A percentile compares a stretch with the other conserved stretches of the same genome.
phyloP scores from a whole-genome alignment of 2,329 filamentous ascomycete species.

The Myriosclerotinia curreyana region DNA sequence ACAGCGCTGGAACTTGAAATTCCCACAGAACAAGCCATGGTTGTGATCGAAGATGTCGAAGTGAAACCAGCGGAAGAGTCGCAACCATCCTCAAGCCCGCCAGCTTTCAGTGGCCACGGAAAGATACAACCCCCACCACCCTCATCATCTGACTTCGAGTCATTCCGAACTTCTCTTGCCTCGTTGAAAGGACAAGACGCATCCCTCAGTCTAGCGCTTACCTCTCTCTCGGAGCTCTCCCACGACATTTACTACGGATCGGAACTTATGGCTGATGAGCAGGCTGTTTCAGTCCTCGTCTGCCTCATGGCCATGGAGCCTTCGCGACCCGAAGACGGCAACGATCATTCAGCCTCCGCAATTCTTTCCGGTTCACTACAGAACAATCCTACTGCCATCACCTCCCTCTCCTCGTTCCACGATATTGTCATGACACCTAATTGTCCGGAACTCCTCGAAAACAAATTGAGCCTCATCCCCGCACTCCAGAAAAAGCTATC shows the following conservation, averaged over 20 bases:
- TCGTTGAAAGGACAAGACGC: slow-evolving; percentile 47
- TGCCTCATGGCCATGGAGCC: slow-evolving; percentile 48
- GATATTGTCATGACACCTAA: slow-evolving; percentile 33
- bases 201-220: slow-evolving; percentile 42
- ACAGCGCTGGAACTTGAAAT: slow-evolving; percentile 53
- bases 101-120: slow-evolving; percentile 55
- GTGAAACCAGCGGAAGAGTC: slow-evolving; percentile 40
- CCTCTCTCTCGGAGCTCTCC: slow-evolving; percentile 59
- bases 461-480: slow-evolving; percentile 29
- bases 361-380: slow-evolving; percentile 58
- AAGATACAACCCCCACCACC: slow-evolving; percentile 54
- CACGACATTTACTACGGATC: slow-evolving; percentile 70
- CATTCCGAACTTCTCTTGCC: slow-evolving; percentile 49
- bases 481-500: slow-evolving; percentile 31
- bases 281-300: slow-evolving; percentile 53
- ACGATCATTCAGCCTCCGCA: slow-evolving; percentile 49
- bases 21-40: slow-evolving; percentile 45
- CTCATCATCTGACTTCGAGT: slow-evolving; percentile 39
- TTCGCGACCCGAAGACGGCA: slow-evolving; percentile 27
- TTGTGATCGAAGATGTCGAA: slow-evolving; percentile 32
- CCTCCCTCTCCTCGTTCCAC: slow-evolving; percentile 51
- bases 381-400: slow-evolving; percentile 62
- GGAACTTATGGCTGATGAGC: slow-evolving; percentile 56
- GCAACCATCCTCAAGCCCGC: slow-evolving; percentile 49
- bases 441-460: slow-evolving; percentile 26